These are phyloP conservation scores for Linaria vulgaris DNA, from an alignment of 257 asterid genomes.

Conservation along the genomic window DNA sequence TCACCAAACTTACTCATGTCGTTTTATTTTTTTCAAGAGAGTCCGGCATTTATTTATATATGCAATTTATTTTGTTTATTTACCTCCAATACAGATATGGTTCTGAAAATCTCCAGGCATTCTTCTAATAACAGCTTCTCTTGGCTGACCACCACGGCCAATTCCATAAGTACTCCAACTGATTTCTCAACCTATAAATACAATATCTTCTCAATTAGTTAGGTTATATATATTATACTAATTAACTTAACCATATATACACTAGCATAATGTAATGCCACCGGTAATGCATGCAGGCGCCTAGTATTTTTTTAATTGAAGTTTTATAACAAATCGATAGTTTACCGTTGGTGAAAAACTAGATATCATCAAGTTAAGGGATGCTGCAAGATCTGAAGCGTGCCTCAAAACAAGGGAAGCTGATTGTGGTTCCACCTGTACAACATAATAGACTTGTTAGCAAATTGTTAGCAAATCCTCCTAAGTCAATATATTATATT, in stretches of 20 bases:
- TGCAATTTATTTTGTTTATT: too few relatives aligned
- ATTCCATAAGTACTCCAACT: constrained; percentile 36
- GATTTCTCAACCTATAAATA: constrained; percentile 45
- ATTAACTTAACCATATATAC: too few relatives aligned
- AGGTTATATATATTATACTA: neutral
- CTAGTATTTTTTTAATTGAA: too few relatives aligned
- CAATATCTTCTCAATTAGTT: neutral
- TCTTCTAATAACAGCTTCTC: constrained; percentile 79
- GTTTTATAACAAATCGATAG: neutral
- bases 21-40: too few relatives aligned
- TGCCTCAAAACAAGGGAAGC: constrained; percentile 38
- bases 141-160: constrained; percentile 61
- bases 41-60: too few relatives aligned
- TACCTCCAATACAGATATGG: constrained; percentile 63
- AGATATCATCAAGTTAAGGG: constrained; percentile 40
- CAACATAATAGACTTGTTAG: neutral
- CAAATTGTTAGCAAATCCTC: neutral
- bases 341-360: constrained; percentile 47
- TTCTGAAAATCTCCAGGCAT: constrained; percentile 65
- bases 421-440: constrained; percentile 56
- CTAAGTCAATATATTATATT: too few relatives aligned
- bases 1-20: too few relatives aligned
- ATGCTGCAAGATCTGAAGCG: constrained; percentile 61
- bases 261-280: neutral
- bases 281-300: too few relatives aligned